Base-by-base conservation (phyloP, 2,329 filamentous ascomycete genomes). In the Apiospora pterosperma region DNA sequence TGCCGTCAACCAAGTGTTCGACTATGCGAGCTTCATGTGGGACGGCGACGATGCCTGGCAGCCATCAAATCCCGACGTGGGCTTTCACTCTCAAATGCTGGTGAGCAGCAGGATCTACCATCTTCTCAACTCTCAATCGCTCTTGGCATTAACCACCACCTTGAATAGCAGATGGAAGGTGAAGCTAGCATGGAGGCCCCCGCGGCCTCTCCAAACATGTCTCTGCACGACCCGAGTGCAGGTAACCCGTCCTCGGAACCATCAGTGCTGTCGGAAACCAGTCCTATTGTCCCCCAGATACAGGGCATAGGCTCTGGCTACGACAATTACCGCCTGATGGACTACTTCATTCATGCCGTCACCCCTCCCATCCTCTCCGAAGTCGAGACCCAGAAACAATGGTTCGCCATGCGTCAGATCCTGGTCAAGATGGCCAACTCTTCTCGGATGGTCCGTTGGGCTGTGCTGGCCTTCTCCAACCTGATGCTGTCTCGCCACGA, bases 331-430 rank as follows among this genome's bases (percentile, higher is more conserved):
- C 71, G 75, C 14, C 71, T 85, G 2, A 76, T 85, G 66, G 79
- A 83, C 52, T 83, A 82, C 63, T 85, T 85, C 64, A 72, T 79
- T 21, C 77, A 76, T 44, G 80, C 82, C 3, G 78, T 82, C 19
- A 80, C 81, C n/a, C 82, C 83, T 6, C 83, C 82, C 0, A 85
- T 85, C 34, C 76, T 86, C 4, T 80, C 81, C 21, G 81, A 85
- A 59, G 80, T 85, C 0, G 84, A 86, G 67, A 82, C 81, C 7
- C 80, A 82, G 63, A 82, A 81, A 67, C 82, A 80, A 62, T 86
- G 84, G 84, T 74, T 80, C 2, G 76, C 79, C 0, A 83, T 84
- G 68, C 76, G 83, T 5, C 80, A 82, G 58, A 76, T 81, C 36
- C 78, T 86, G 21, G 76, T 82, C 1, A 75, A 78, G 2, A 83